phyloP scores from a whole-genome alignment of 2,329 filamentous ascomycete species.

The Rosellinia necatrix region DNA sequence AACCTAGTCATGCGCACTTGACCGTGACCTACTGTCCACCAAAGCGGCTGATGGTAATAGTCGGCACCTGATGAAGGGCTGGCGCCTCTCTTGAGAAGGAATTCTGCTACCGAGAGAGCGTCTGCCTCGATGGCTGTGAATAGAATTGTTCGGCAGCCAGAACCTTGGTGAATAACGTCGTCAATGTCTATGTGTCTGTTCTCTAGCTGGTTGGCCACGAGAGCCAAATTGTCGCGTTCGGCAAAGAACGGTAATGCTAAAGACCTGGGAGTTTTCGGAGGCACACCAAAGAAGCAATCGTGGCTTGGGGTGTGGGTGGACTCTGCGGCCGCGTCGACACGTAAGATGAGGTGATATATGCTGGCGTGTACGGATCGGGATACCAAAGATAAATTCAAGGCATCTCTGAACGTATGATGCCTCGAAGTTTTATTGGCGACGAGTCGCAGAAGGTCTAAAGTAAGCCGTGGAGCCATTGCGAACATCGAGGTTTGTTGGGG shows the following conservation, averaged over 20 bases:
- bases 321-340: background rate
- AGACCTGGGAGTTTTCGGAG: background rate
- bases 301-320: background rate
- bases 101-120: background rate
- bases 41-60: background rate
- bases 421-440: background rate
- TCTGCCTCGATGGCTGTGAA: background rate
- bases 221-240: background rate
- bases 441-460: background rate
- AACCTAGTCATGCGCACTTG: background rate
- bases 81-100: background rate
- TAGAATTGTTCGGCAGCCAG: background rate
- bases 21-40: background rate
- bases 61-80: background rate
- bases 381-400: background rate
- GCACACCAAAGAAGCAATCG: too few relatives aligned
- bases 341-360: background rate
- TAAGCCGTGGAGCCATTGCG: background rate
- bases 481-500: background rate
- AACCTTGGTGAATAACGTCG: background rate
- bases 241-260: background rate
- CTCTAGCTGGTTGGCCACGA: background rate
- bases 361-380: background rate
- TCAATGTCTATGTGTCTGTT: background rate
- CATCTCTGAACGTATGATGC: background rate